These are phyloP conservation scores for Monosporascus sp. DNA, from an alignment of 2,329 filamentous ascomycete species.

Conservation along the genomic window DNA sequence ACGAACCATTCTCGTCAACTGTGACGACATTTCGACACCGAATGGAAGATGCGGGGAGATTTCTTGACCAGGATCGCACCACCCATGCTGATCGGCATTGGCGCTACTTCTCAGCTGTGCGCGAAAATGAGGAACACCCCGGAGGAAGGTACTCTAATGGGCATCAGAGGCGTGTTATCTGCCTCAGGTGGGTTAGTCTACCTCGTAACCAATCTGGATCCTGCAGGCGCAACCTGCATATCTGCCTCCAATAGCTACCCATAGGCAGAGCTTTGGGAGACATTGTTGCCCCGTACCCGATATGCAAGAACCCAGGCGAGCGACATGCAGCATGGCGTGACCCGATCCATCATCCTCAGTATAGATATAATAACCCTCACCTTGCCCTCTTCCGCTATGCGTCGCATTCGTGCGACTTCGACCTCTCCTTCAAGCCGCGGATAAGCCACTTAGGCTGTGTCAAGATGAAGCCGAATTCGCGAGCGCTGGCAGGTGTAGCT, in stretches of 20 bases:
- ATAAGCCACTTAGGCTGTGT: not conserved
- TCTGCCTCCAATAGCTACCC: no score
- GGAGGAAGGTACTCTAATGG: not conserved
- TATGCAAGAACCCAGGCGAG: not conserved
- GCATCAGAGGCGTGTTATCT: not conserved
- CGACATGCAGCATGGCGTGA: not conserved
- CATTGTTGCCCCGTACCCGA: not conserved
- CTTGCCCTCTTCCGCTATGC: not conserved
- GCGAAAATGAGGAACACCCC: not conserved
- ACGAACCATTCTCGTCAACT: no score
- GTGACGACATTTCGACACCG: no score
- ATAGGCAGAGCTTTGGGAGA: no score
- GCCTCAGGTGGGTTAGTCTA: not conserved
- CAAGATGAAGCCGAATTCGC: slow-evolving; percentile 21
- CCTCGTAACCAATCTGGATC: not conserved
- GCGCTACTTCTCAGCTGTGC: no score
- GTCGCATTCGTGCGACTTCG: not conserved
- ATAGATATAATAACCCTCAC: not conserved
- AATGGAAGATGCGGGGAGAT: no score
- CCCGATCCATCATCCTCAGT: not conserved
- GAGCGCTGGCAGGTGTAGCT: slow-evolving; percentile 18
- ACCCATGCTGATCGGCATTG: no score
- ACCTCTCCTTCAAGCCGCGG: not conserved
- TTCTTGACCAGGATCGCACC: no score
- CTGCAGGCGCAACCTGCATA: not conserved